Base-by-base conservation (phyloP, 345 rosid species). In the Arabidopsis suecica region DNA sequence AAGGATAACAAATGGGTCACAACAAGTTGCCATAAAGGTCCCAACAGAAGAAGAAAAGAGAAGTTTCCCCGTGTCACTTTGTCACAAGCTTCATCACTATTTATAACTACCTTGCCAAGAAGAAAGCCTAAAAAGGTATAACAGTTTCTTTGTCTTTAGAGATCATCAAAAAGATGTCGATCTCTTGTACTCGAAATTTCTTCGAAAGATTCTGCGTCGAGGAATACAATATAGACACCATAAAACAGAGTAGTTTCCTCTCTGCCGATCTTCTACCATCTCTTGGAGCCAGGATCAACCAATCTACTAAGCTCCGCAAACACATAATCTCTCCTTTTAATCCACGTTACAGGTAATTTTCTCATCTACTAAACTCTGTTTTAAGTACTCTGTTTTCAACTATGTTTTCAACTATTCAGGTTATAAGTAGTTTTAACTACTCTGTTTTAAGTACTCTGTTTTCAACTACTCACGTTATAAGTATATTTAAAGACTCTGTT, bases 231-330 rank as follows among this genome's bases (percentile, higher is more conserved):
- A 77, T 71, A 78, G 80, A 80, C 14, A 82, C 82, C 49, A 65
- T 75, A 4, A 71, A 79, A 23, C 84, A 83, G 10, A 90, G 88
- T 65, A 81, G 83, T 79, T 86, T 88, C 86, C 89, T 91, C 78
- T 89, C 98, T 7, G 74, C 82, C 10, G 98, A 94, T 81, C 86
- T 91, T 64, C 82, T 94, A 30, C 98, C 98, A 49, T 90, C 98
- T 13, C 97, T 94, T 51, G 98, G 98, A 74, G 96, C 97, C 1
- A 85, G 88, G 77, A 90, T 91, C 49, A 90, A 94, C 86, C 95
- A 83, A 74, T 74, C 88, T 22, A 91, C 93, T n/a, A 88, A 70
- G 84, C 93, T 91, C 37, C 87, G 88, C 23, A 88, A 83, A 80
- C 79, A 80, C 81, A 89, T 90, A 51, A 83, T 94, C 68, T 94